Conservation (phyloP, 2,329 filamentous ascomycete species). For the Aspergillus unguis region DNA sequence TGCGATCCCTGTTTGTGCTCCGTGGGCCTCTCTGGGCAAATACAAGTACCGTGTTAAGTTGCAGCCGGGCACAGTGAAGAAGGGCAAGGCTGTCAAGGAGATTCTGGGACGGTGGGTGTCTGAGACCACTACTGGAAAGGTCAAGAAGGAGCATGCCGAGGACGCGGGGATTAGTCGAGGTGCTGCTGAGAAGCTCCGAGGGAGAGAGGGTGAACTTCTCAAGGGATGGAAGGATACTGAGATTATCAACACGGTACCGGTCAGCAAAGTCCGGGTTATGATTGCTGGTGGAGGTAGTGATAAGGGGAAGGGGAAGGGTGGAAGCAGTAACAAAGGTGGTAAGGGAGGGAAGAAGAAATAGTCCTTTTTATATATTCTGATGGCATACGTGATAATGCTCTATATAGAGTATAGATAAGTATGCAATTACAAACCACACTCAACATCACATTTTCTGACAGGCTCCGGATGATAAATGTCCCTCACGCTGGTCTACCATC, state of each 20-base stretch:
- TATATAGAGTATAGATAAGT: no score
- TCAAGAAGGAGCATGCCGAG: constrained; percentile 54
- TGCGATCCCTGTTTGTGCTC: constrained; percentile 61
- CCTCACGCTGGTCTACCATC: no score
- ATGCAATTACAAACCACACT: no score
- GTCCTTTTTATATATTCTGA: no score
- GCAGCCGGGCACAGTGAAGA: constrained; percentile 85
- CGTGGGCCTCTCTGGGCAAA: constrained; percentile 59
- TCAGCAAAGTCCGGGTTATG: constrained; percentile 77
- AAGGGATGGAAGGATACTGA: constrained; percentile 78
- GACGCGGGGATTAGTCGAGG: constrained; percentile 48
- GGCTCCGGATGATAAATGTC: no score
- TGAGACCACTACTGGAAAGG: constrained; percentile 52
- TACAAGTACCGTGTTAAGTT: constrained; percentile 95
- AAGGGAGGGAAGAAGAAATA: constrained; percentile 44
- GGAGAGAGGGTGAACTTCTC: constrained; percentile 79
- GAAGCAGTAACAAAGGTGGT: constrained; percentile 27
- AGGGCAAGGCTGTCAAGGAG: constrained; percentile 90
- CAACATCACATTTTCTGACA: no score
- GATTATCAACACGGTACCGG: constrained; percentile 74
- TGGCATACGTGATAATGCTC: no score
- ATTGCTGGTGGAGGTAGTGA: constrained; percentile 51
- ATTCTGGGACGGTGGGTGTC: constrained; percentile 77
- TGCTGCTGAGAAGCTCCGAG: constrained; percentile 76
- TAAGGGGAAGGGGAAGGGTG: constrained; percentile 40